Conservation (phyloP, 305 asterid genomes). For the Euphrasia arctica region DNA sequence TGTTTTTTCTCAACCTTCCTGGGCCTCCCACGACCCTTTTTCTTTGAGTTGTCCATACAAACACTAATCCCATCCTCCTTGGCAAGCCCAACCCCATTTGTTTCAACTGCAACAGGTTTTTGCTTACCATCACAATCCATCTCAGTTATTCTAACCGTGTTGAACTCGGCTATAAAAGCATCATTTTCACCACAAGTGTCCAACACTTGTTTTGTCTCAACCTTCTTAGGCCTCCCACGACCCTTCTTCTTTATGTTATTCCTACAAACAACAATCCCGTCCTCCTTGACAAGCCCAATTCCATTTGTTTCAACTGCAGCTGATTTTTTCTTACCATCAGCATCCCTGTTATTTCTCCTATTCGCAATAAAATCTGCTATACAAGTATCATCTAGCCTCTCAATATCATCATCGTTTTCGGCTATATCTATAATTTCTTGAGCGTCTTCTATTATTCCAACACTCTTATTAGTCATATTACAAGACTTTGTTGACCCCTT, state of each 20-base stretch:
- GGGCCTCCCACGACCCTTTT: conserved; percentile 12
- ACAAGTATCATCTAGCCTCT: neutral
- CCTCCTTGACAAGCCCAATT: conserved; percentile 15
- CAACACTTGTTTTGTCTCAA: neutral
- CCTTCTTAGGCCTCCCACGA: conserved; percentile 12
- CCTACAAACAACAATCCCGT: conserved; percentile 6
- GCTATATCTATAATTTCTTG: conserved; percentile 11
- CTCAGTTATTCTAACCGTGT: conserved; percentile 1
- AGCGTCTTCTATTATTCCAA: conserved; percentile 6
- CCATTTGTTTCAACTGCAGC: conserved; percentile 10
- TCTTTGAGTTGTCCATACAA: neutral
- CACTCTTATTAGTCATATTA: neutral
- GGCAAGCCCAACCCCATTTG: conserved; percentile 15
- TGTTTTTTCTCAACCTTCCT: conserved; percentile 6
- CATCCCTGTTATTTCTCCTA: conserved; percentile 18
- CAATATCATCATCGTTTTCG: conserved; percentile 9
- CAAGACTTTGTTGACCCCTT: conserved; percentile 10
- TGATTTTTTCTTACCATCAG: conserved; percentile 23
- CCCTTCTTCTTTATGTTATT: neutral
- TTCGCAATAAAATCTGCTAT: neutral
- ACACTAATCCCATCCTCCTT: conserved; percentile 10
- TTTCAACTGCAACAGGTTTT: conserved; percentile 13
- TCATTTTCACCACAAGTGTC: conserved; percentile 8
- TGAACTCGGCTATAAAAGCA: neutral
- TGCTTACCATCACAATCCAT: conserved; percentile 24